Evolutionary conservation across 2,329 filamentous ascomycete species (phyloP).

Genomic region (Corynespora cassiicola): DNA sequence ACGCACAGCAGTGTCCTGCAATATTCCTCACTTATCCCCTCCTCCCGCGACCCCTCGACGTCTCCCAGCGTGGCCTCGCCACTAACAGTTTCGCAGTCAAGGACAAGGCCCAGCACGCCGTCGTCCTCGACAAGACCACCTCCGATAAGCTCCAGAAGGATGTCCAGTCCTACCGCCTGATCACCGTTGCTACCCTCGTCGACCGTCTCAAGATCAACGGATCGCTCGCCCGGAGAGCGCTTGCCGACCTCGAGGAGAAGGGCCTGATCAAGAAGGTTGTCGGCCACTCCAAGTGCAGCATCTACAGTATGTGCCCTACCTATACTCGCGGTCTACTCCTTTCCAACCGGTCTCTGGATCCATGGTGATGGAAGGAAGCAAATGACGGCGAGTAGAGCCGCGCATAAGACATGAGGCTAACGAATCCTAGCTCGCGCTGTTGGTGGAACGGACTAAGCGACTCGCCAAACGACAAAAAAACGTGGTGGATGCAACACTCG

Average conservation of each 20-base stretch:
- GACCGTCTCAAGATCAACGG: constrained; percentile 99
- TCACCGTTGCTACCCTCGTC: constrained; percentile 98
- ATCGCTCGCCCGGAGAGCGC: constrained; percentile 87
- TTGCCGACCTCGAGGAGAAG: constrained; percentile 95
- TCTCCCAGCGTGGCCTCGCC: constrained; percentile 16
- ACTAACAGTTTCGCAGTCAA: constrained; percentile 73
- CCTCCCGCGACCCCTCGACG: constrained; percentile 9
- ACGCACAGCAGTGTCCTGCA: background rate
- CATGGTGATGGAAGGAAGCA: background rate
- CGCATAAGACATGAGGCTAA: constrained; percentile 19
- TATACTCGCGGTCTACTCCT: background rate
- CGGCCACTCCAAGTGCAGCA: constrained; percentile 94
- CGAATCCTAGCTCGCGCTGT: constrained; percentile 41
- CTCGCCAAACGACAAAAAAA: constrained; percentile 24
- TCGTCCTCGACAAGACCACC: constrained; percentile 97
- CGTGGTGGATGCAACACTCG: constrained; percentile 30
- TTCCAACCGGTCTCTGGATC: background rate
- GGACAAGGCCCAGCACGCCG: constrained; percentile 99
- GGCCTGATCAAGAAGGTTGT: constrained; percentile 98
- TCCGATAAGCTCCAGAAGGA: constrained; percentile 99
- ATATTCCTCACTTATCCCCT: constrained; percentile 2
- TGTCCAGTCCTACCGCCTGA: constrained; percentile 99
- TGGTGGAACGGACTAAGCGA: constrained; percentile 43
- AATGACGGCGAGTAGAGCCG: too few relatives aligned
- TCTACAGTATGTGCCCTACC: constrained; percentile 78